Percentiles rank a stretch among this genome's conserved stretches.
Evolutionary conservation across 2,329 filamentous ascomycete genomes (phyloP).

Genomic region (Talaromyces sp.): DNA sequence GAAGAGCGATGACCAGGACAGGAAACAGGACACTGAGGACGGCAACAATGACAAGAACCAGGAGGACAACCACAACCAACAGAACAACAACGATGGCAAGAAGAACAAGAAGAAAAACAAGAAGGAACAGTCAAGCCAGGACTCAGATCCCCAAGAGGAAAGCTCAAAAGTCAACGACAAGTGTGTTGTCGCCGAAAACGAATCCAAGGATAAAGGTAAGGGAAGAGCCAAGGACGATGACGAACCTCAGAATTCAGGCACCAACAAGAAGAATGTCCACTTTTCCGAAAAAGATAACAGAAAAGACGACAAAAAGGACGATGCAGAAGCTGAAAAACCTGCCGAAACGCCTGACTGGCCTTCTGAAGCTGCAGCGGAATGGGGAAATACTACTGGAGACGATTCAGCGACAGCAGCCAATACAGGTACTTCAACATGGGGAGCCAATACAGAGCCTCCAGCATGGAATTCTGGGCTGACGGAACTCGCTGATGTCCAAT

Average conservation of each 20-base stretch:
- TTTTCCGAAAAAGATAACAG: neutral
- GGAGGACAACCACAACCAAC: neutral
- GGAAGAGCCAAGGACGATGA: neutral
- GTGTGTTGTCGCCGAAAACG: neutral
- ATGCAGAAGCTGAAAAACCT: neutral
- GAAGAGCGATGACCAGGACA: neutral
- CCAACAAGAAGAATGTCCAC: slow-evolving; percentile 5
- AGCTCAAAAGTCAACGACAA: slow-evolving; percentile 2
- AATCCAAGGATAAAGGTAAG: neutral
- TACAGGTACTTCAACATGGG: neutral
- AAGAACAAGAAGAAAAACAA: neutral
- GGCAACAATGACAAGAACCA: neutral
- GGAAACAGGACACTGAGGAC: neutral
- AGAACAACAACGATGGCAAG: neutral
- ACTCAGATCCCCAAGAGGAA: neutral
- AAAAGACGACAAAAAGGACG: neutral
- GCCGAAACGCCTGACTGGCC: neutral
- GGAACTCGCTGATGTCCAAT: neutral
- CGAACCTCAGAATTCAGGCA: neutral
- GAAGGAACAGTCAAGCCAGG: neutral
- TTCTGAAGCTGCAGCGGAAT: neutral
- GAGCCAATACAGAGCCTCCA: neutral
- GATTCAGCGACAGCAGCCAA: neutral
- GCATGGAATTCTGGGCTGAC: neutral
- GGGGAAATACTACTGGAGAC: neutral